Evolutionary conservation across 352 stramenopile species (phyloP).

Genomic region (Globisporangium iwayamae): DNA sequence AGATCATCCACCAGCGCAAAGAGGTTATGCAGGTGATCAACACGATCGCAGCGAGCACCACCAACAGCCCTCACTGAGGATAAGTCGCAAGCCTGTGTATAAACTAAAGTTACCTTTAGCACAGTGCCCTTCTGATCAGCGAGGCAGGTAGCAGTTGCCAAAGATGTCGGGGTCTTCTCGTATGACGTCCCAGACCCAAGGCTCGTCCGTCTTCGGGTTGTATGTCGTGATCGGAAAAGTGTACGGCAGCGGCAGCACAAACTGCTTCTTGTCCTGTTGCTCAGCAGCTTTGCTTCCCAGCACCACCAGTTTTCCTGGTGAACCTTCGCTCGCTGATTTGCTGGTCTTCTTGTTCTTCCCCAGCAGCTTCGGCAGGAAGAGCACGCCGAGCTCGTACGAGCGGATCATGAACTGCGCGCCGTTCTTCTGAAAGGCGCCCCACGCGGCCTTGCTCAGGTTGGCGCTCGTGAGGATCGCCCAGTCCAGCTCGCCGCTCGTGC

Average conservation of each 20-base stretch:
- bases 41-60: slow-evolving; percentile 5
- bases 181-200: slow-evolving; percentile 78
- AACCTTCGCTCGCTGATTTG: neutral
- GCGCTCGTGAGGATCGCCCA: slow-evolving; percentile 79
- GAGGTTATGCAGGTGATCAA: slow-evolving; percentile 28
- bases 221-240: slow-evolving; percentile 67
- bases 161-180: slow-evolving; percentile 68
- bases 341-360: neutral
- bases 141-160: slow-evolving; percentile 65
- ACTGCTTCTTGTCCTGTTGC: neutral
- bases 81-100: neutral
- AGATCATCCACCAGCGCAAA: slow-evolving; percentile 32
- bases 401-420: slow-evolving; percentile 77
- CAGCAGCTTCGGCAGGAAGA: slow-evolving; percentile 53
- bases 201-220: slow-evolving; percentile 63
- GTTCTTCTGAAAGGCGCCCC: slow-evolving; percentile 72
- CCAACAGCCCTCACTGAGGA: neutral
- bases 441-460: slow-evolving; percentile 83
- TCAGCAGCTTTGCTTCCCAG: slow-evolving; percentile 30
- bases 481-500: slow-evolving; percentile 35
- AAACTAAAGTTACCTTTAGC: neutral
- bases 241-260: slow-evolving; percentile 55
- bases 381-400: slow-evolving; percentile 77
- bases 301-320: slow-evolving; percentile 21
- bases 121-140: slow-evolving; percentile 2